phyloP scores from a whole-genome alignment of 2,329 filamentous ascomycete genomes.

The Fusarium mexicanum region DNA sequence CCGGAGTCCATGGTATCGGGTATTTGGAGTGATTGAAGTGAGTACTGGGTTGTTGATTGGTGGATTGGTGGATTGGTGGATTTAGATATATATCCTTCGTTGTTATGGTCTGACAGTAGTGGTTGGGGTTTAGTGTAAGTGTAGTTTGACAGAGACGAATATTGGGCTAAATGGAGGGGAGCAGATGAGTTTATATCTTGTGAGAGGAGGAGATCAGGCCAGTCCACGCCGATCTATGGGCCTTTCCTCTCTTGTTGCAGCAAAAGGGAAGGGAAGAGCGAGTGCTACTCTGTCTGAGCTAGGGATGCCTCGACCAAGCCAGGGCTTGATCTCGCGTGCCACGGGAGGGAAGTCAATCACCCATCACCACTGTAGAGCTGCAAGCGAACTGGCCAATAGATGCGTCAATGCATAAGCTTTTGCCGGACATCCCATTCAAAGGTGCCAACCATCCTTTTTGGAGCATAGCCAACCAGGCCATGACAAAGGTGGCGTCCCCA shows the following conservation, averaged over 20 bases:
- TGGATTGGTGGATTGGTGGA: neutral
- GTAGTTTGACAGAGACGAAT: neutral
- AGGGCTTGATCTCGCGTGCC: slow-evolving; percentile 27
- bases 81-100: neutral
- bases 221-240: slow-evolving; percentile 26
- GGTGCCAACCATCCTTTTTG: slow-evolving; percentile 26
- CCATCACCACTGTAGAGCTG: slow-evolving; percentile 28
- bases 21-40: neutral
- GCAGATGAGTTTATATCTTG: slow-evolving; percentile 24
- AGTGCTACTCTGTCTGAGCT: slow-evolving; percentile 8
- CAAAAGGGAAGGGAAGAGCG: slow-evolving; percentile 7
- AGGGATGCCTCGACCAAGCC: slow-evolving; percentile 16
- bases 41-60: neutral
- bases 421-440: slow-evolving; percentile 18
- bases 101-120: neutral
- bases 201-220: slow-evolving; percentile 4
- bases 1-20: slow-evolving; percentile 45
- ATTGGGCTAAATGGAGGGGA: neutral
- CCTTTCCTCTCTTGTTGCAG: neutral
- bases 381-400: slow-evolving; percentile 18
- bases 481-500: slow-evolving; percentile 34
- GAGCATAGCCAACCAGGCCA: slow-evolving; percentile 25
- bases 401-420: slow-evolving; percentile 24
- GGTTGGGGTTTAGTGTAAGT: neutral
- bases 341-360: slow-evolving; percentile 25